These are phyloP conservation scores for Neonectria coccinea DNA, from an alignment of 2,329 filamentous ascomycete genomes.

Conservation along the genomic window DNA sequence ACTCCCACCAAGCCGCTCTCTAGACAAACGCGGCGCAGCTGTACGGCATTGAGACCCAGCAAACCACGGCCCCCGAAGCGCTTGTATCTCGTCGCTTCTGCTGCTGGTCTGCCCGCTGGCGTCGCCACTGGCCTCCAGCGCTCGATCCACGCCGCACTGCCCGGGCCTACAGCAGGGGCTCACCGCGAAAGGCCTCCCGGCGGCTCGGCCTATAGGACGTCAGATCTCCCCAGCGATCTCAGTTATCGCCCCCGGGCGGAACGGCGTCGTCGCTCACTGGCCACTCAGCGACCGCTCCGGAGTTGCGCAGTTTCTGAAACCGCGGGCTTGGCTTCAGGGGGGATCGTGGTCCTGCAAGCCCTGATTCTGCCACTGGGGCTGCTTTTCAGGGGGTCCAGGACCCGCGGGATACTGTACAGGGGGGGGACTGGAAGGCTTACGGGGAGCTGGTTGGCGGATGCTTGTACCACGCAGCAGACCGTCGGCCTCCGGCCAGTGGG, in stretches of 20 bases:
- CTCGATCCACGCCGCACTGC: slow-evolving; percentile 20
- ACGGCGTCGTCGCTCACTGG: slow-evolving; percentile 36
- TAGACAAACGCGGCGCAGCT: slow-evolving; percentile 14
- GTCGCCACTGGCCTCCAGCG: slow-evolving; percentile 10
- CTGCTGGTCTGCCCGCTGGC: slow-evolving; percentile 4
- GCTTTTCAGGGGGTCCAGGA: background rate
- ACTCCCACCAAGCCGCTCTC: background rate
- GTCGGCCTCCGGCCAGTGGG: slow-evolving; percentile 11
- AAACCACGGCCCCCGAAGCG: slow-evolving; percentile 24
- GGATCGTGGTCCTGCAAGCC: slow-evolving; percentile 30
- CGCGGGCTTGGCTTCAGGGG: slow-evolving; percentile 31
- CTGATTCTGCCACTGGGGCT: slow-evolving; percentile 25
- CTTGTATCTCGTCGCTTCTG: slow-evolving; percentile 13
- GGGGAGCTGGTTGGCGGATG: slow-evolving; percentile 31
- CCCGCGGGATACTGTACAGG: background rate
- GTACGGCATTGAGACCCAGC: slow-evolving; percentile 20
- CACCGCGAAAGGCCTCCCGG: slow-evolving; percentile 22
- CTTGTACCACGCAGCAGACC: background rate
- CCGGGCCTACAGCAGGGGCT: slow-evolving; percentile 18
- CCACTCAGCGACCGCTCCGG: slow-evolving; percentile 29
- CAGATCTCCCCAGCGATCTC: slow-evolving; percentile 41
- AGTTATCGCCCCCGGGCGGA: slow-evolving; percentile 30
- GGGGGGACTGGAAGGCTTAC: slow-evolving; percentile 18
- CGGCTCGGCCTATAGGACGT: slow-evolving; percentile 37
- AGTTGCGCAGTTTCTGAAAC: slow-evolving; percentile 42